A percentile compares a stretch with the other conserved stretches of the same genome.
These are phyloP conservation scores for Ambrosia artemisiifolia DNA, from an alignment of 129 eudicot species.

Conservation along the genomic window DNA sequence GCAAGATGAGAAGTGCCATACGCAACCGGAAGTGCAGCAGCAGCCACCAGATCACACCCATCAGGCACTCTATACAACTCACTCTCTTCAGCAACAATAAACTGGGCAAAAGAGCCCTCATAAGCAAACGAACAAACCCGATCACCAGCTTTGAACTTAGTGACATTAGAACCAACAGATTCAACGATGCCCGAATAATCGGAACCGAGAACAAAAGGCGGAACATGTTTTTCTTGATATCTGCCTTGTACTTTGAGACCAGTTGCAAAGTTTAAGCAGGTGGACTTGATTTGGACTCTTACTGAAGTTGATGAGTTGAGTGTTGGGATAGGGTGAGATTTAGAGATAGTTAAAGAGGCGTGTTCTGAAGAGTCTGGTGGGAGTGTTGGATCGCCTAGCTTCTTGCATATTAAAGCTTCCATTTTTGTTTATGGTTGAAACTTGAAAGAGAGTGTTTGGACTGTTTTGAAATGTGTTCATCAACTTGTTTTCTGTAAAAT, in stretches of 20 bases:
- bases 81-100: conserved; percentile 61
- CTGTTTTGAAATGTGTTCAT: too few species aligned
- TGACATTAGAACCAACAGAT: conserved; percentile 51
- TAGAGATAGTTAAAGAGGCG: conserved; percentile 50
- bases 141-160: conserved; percentile 71
- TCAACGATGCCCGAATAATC: conserved; percentile 87
- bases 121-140: conserved; percentile 62
- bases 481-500: too few species aligned
- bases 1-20: conserved; percentile 96
- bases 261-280: conserved; percentile 79
- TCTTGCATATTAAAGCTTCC: conserved; percentile 81
- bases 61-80: conserved; percentile 70
- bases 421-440: conserved; percentile 19
- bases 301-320: conserved; percentile 56
- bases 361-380: conserved; percentile 37
- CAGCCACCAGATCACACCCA: conserved; percentile 89
- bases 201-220: conserved; percentile 80
- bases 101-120: conserved; percentile 77
- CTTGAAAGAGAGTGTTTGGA: too few species aligned
- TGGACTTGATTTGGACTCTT: conserved; percentile 64
- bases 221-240: conserved; percentile 71
- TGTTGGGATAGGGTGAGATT: conserved; percentile 63
- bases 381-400: conserved; percentile 85
- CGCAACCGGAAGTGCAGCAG: conserved; percentile 91
- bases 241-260: conserved; percentile 79